Evolutionary conservation across 208 protist species (phyloP), one percentile per base, ranked within the genome.

Genomic region (Wallacemonas sp.): DNA sequence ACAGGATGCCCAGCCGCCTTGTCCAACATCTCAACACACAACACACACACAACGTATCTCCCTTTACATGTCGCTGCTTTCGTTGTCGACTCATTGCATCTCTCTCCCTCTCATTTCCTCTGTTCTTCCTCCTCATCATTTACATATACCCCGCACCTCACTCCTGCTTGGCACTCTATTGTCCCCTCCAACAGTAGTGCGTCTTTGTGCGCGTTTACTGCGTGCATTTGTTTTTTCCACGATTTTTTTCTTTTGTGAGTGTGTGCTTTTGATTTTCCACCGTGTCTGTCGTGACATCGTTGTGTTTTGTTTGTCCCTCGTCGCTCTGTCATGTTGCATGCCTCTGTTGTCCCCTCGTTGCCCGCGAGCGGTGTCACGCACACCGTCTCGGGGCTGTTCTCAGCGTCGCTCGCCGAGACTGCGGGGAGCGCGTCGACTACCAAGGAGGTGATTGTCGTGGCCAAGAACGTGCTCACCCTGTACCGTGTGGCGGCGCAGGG

Each of bases 361-460:
- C 91, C 86, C 0, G 81, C 87, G 0, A 87, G 81, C 1, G 80
- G 77, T 2, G 88, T 91, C 0, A 96, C 91, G 2, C 82, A 93
- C 71, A 84, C 82, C 14, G 70, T 94, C 5, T 83, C 82, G 2
- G 91, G 91, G 12, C 54, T 71, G 54, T 94, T 96, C 44, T 77
- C 86, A 29, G 16, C 64, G 55, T 46, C 70, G 61, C 59, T 44
- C 61, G 55, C 69, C 38, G 65, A 76, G 67, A 7, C 38, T 59
- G 28, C 52, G n/a, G 12, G 29, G 5, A 8, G 10, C 4, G 18
- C 32, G 32, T 26, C 22, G 14, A 16, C 20, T 14, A 39, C 29
- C 31, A 83, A 78, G 29, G 85, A 95, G 49, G 59, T 93, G 32
- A 46, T 92, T 11, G 74, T 84, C 5, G 72, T 96, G 18, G 74